These are phyloP conservation scores for Mariannaea sp. DNA, from an alignment of 2,329 filamentous ascomycete species.

Conservation along the genomic window DNA sequence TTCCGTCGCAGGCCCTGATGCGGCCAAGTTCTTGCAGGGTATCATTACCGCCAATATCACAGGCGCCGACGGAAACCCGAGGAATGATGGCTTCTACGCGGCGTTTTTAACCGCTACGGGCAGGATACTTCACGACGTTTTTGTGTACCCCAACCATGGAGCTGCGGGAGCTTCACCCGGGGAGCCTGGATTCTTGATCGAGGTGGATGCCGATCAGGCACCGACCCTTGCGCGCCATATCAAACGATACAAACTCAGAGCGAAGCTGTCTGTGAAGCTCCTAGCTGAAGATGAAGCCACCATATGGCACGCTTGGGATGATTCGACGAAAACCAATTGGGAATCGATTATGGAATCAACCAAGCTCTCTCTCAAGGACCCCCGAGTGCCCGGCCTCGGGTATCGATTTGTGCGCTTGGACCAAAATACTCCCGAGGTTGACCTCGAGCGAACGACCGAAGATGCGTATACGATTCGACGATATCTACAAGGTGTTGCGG, in stretches of 20 bases:
- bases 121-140: conserved; percentile 84
- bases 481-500: conserved; percentile 79
- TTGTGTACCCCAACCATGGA: conserved; percentile 72
- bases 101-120: conserved; percentile 87
- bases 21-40: conserved; percentile 85
- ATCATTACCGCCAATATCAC: conserved; percentile 70
- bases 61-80: conserved; percentile 43
- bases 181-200: conserved; percentile 66
- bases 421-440: conserved; percentile 43
- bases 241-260: conserved; percentile 82
- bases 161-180: conserved; percentile 32
- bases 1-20: conserved; percentile 77
- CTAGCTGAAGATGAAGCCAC: conserved; percentile 67
- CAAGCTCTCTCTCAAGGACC: conserved; percentile 53
- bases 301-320: conserved; percentile 78
- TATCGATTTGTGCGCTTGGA: conserved; percentile 50
- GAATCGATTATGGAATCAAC: conserved; percentile 26
- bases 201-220: conserved; percentile 75
- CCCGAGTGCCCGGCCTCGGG: conserved; percentile 61
- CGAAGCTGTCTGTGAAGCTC: conserved; percentile 73
- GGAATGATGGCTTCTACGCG: conserved; percentile 68
- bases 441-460: conserved; percentile 54
- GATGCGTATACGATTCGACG: conserved; percentile 74
- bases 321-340: conserved; percentile 41
- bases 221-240: conserved; percentile 71